These are phyloP conservation scores for Beta macrorhiza DNA, from an alignment of 179 eudicot genomes.

Conservation along the genomic window DNA sequence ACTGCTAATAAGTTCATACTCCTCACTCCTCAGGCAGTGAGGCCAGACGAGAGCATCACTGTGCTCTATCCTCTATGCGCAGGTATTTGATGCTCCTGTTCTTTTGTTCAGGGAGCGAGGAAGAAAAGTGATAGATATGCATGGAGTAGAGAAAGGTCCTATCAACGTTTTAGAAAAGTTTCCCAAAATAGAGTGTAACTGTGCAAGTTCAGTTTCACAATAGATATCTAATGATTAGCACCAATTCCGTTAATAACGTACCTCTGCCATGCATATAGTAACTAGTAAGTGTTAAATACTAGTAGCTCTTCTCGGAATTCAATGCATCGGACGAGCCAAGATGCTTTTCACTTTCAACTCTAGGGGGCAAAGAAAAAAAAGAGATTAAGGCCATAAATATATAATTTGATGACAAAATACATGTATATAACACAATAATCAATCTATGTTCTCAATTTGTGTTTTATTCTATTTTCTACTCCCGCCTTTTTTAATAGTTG, in stretches of 20 bases:
- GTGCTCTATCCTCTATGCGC: neutral
- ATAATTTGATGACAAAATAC: too few species aligned
- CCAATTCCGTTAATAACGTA: constrained; percentile 24
- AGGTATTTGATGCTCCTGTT: neutral
- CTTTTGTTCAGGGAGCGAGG: neutral
- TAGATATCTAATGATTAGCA: constrained; percentile 16
- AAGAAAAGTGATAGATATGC: constrained; percentile 11
- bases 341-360: too few species aligned
- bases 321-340: too few species aligned
- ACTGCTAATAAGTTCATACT: neutral
- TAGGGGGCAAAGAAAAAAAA: too few species aligned
- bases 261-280: neutral
- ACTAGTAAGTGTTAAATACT: too few species aligned
- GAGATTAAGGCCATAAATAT: too few species aligned
- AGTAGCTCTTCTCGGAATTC: too few species aligned
- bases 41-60: neutral
- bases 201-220: neutral
- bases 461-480: too few species aligned
- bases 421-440: too few species aligned
- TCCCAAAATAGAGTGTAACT: constrained; percentile 1
- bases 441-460: too few species aligned
- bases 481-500: too few species aligned
- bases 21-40: neutral
- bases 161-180: constrained; percentile 19
- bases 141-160: constrained; percentile 21